phyloP scores from a whole-genome alignment of 495 filamentous ascomycete genomes.

The Podospora bellae-mahoneyi region DNA sequence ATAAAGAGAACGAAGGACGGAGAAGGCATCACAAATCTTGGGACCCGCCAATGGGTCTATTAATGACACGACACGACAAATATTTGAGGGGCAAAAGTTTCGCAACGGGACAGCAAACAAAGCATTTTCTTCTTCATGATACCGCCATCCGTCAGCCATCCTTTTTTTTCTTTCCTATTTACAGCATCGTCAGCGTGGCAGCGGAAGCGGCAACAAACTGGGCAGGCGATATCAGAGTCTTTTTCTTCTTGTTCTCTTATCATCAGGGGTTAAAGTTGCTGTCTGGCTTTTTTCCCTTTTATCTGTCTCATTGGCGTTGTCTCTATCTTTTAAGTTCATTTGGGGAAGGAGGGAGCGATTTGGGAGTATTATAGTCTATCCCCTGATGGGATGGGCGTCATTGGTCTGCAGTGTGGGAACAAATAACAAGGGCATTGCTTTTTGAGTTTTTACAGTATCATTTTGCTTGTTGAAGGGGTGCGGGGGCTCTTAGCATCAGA shows the following conservation, averaged over 20 bases:
- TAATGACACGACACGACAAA: neutral
- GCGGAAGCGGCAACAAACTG: neutral
- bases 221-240: neutral
- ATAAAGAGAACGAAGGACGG: neutral
- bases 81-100: neutral
- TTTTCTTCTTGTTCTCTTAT: neutral
- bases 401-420: neutral
- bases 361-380: neutral
- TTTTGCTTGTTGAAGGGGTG: neutral
- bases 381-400: neutral
- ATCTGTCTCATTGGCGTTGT: neutral
- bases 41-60: neutral
- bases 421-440: neutral
- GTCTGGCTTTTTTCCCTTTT: slow-evolving; percentile 5
- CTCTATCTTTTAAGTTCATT: neutral
- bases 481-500: neutral
- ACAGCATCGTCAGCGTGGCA: neutral
- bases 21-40: neutral
- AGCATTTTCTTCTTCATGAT: neutral
- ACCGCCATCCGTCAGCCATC: slow-evolving; percentile 9
- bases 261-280: neutral
- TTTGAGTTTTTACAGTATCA: neutral
- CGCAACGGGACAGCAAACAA: neutral
- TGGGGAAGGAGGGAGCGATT: neutral
- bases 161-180: slow-evolving; percentile 7